Evolutionary conservation across 2,329 filamentous ascomycete species (phyloP).

Genomic region (Leptoxyphium fumago): DNA sequence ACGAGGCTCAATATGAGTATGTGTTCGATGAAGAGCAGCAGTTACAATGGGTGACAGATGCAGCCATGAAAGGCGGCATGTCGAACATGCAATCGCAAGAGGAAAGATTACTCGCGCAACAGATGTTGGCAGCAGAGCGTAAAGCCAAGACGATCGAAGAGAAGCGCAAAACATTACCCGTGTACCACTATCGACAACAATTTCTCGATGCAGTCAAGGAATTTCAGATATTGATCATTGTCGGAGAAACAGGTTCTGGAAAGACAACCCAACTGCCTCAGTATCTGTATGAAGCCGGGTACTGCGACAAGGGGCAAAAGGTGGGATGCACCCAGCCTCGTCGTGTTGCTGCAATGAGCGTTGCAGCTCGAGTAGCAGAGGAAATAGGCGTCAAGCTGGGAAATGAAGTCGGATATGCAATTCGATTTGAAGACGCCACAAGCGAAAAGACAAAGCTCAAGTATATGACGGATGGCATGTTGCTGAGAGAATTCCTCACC

Average conservation of each 20-base stretch:
- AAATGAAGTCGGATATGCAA: slow-evolving; percentile 83
- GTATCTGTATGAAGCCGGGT: slow-evolving; percentile 83
- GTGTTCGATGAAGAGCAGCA: slow-evolving; percentile 83
- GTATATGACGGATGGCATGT: slow-evolving; percentile 96
- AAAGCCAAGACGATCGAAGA: slow-evolving; percentile 82
- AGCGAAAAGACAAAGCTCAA: slow-evolving; percentile 84
- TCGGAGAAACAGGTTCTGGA: slow-evolving; percentile 86
- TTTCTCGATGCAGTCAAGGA: slow-evolving; percentile 76
- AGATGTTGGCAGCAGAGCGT: slow-evolving; percentile 77
- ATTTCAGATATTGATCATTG: slow-evolving; percentile 78
- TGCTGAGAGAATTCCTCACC: slow-evolving; percentile 77
- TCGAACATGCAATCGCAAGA: slow-evolving; percentile 56
- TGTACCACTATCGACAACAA: slow-evolving; percentile 74
- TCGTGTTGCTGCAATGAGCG: slow-evolving; percentile 92
- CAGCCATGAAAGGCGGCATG: slow-evolving; percentile 55
- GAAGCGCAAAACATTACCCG: slow-evolving; percentile 76
- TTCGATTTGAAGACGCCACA: slow-evolving; percentile 87
- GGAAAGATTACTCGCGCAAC: slow-evolving; percentile 61
- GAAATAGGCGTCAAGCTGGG: slow-evolving; percentile 85
- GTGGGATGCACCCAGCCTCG: slow-evolving; percentile 89
- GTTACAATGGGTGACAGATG: slow-evolving; percentile 70
- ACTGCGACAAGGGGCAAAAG: slow-evolving; percentile 69
- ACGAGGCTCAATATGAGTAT: slow-evolving; percentile 78
- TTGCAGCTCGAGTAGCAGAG: slow-evolving; percentile 88
- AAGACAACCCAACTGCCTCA: slow-evolving; percentile 95